Evolutionary conservation across 306 rosid species (phyloP), one percentile per base, ranked within the genome.

Genomic region (Senna tora): DNA sequence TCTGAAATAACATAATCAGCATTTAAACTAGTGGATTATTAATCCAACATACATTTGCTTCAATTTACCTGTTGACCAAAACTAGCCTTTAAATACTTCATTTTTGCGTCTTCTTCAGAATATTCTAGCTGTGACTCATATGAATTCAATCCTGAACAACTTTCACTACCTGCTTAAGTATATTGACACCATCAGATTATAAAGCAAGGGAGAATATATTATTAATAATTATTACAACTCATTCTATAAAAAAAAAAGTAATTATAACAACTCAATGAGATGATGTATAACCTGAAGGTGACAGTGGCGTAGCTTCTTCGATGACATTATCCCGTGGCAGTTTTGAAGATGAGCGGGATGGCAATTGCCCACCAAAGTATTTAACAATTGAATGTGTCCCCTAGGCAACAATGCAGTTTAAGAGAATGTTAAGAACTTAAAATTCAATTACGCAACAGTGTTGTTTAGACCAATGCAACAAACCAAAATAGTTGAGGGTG

Each of bases 351-450:
- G 86, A 64, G 78, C 75, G 12, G 46, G 83, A 75, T 20, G 74
- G 73, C 73, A 57, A n/a, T 58, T 64, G 76, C 77, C 90, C 88
- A 59, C 84, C 80, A 49, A 94, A 89, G 87, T 91, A 94, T 77
- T 91, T 89, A 76, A 45, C 84, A 80, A 94, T 94, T 42, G 97
- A 85, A 80, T 81, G 82, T 28, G 90, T 91, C 68, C 97, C 97
- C 98, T 94, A 74, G 68, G 59, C 58, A 77, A 17, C 62, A 78
- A 76, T 62, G 71, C 67, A 69, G 75, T 69, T 73, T 43, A 52
- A 67, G 72, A 73, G 28, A 33, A 0, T 32, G 33, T 11, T 3
- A n/a, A n/a, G n/a, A n/a, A n/a, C n/a, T n/a, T n/a, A 16, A 55
- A 64, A 47, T 41, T 62, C 13, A 28, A 79, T 64, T 38, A 65